Conservation (phyloP, 2,329 filamentous ascomycete species). For the Lasiodiplodia citricola region DNA sequence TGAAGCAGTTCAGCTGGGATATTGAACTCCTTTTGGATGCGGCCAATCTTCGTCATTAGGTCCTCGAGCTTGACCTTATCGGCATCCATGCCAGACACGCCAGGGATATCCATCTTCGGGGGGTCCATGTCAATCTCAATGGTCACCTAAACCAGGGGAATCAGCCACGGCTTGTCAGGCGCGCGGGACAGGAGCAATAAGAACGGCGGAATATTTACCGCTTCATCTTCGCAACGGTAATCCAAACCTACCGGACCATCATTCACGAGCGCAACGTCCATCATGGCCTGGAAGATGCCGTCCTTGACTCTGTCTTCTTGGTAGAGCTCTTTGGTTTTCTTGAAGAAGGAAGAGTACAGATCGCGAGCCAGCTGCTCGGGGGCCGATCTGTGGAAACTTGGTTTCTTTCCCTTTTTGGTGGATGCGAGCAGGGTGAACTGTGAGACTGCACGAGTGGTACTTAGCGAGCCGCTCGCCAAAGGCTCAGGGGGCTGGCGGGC, state of each 20-base stretch:
- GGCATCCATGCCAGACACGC: slow-evolving; percentile 12
- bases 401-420: slow-evolving; percentile 95
- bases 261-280: slow-evolving; percentile 93
- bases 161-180: background rate
- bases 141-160: slow-evolving; percentile 47
- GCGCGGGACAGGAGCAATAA: slow-evolving; percentile 16
- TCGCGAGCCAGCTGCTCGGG: slow-evolving; percentile 76
- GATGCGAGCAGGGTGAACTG: slow-evolving; percentile 94
- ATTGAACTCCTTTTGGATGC: slow-evolving; percentile 40
- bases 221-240: slow-evolving; percentile 62
- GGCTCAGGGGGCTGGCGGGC: slow-evolving; percentile 34
- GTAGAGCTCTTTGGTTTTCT: slow-evolving; percentile 76
- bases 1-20: slow-evolving; percentile 41
- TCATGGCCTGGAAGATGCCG: slow-evolving; percentile 98
- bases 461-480: slow-evolving; percentile 26
- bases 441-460: slow-evolving; percentile 67
- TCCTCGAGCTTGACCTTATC: slow-evolving; percentile 28
- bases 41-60: slow-evolving; percentile 35
- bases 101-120: slow-evolving; percentile 44
- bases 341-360: slow-evolving; percentile 84
- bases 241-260: slow-evolving; percentile 74
- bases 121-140: slow-evolving; percentile 56
- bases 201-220: slow-evolving; percentile 52
- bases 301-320: slow-evolving; percentile 79
- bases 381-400: slow-evolving; percentile 90